phyloP scores from a whole-genome alignment of 352 stramenopile genomes.

The Pythium rishiriense region DNA sequence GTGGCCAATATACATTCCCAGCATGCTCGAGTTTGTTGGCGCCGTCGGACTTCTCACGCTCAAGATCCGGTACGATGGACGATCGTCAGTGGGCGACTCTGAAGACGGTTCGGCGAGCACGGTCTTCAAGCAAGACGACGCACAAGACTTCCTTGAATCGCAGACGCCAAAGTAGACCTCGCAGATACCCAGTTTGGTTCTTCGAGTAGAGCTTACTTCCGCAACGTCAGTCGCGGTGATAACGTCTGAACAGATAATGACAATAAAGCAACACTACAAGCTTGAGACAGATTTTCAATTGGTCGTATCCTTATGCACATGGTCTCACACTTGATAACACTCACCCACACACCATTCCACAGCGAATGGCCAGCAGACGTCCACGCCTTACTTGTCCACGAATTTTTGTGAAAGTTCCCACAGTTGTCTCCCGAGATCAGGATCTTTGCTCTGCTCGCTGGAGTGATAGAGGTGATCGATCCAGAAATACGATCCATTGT shows the following conservation, averaged over 20 bases:
- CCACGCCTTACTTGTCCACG: slow-evolving; percentile 37
- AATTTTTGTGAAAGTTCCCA: slow-evolving; percentile 37
- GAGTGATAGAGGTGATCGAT: slow-evolving; percentile 42
- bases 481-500: slow-evolving; percentile 35
- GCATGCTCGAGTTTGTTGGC: slow-evolving; percentile 37
- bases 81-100: neutral
- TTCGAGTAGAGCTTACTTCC: too few relatives aligned
- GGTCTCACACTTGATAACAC: too few relatives aligned
- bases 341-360: too few relatives aligned
- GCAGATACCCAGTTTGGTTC: too few relatives aligned
- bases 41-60: slow-evolving; percentile 38
- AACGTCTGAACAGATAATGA: too few relatives aligned
- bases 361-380: neutral
- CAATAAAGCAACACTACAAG: too few relatives aligned
- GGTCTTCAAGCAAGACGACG: neutral
- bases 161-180: neutral
- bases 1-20: slow-evolving; percentile 60
- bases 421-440: slow-evolving; percentile 25
- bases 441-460: slow-evolving; percentile 34
- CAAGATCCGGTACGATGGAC: slow-evolving; percentile 41
- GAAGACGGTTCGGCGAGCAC: neutral
- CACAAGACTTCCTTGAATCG: neutral
- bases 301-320: too few relatives aligned
- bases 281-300: too few relatives aligned
- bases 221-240: too few relatives aligned